Evolutionary conservation across 345 rosid species (phyloP).

Genomic region (Kandelia obovata): DNA sequence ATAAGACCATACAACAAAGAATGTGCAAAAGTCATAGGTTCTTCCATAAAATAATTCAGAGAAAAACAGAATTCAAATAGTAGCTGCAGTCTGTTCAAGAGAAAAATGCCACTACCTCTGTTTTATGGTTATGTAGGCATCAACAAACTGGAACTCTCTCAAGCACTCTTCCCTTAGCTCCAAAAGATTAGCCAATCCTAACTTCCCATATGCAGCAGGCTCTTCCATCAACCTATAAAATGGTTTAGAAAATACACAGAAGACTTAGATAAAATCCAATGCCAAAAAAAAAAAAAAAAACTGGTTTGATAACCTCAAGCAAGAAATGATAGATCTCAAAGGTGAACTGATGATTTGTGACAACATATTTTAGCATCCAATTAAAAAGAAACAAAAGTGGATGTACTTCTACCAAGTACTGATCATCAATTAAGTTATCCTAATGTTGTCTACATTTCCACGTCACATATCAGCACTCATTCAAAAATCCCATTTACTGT

Average conservation of each 20-base stretch:
- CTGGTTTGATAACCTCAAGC: background rate
- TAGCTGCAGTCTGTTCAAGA: background rate
- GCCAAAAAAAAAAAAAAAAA: background rate
- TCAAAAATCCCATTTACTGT: too few relatives aligned
- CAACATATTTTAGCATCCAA: background rate
- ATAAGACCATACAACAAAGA: background rate
- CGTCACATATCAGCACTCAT: background rate
- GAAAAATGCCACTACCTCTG: conserved; percentile 54
- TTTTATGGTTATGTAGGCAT: conserved; percentile 95
- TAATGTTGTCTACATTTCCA: background rate
- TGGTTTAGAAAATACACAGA: conserved; percentile 10
- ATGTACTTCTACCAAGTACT: background rate
- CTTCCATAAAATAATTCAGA: background rate
- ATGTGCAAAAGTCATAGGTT: background rate
- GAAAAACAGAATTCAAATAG: background rate
- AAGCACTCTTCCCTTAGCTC: conserved; percentile 97
- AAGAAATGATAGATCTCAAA: too few relatives aligned
- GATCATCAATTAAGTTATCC: background rate
- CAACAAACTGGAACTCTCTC: conserved; percentile 93
- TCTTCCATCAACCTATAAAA: conserved; percentile 86
- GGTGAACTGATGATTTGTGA: background rate
- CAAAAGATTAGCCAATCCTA: conserved; percentile 96
- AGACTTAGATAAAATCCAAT: conserved; percentile 2
- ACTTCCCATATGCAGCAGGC: conserved; percentile 97
- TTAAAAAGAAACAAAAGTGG: conserved; percentile 1